Percentiles rank a stretch among this genome's conserved stretches.
Conservation (phyloP, 1,284 basidiomycete genomes). For the Nidula niveotomentosa region DNA sequence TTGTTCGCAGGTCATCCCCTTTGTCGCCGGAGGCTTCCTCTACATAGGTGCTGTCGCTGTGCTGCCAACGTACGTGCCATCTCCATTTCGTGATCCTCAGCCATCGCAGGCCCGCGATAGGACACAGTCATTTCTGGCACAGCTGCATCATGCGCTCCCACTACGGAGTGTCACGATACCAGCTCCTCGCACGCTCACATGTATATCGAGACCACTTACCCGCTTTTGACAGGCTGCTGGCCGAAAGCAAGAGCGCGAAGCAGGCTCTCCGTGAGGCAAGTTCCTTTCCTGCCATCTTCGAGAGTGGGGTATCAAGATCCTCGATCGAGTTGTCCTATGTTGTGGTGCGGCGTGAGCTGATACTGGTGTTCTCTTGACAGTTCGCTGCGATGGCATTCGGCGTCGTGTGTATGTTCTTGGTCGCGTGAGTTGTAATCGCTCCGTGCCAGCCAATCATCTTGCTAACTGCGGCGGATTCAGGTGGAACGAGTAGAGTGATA, state of each 20-base stretch:
- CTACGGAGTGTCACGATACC: too few relatives aligned
- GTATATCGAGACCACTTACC: neutral
- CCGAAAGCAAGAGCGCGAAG: constrained; percentile 81
- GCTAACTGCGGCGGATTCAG: constrained; percentile 35
- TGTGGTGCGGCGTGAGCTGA: neutral
- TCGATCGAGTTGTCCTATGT: neutral
- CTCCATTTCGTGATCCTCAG: neutral
- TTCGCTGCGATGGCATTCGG: constrained; percentile 89
- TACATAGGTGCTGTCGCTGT: constrained; percentile 92
- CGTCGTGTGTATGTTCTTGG: constrained; percentile 84
- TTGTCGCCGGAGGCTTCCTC: constrained; percentile 90
- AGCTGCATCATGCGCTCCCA: too few relatives aligned
- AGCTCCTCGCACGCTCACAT: too few relatives aligned
- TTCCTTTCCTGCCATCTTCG: neutral
- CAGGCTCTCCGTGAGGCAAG: constrained; percentile 84
- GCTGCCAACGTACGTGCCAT: constrained; percentile 72
- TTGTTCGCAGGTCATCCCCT: constrained; percentile 75
- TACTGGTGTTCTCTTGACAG: constrained; percentile 35
- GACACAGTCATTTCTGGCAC: too few relatives aligned
- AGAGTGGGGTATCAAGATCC: neutral
- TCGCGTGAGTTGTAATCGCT: constrained; percentile 65
- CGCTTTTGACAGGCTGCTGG: constrained; percentile 58
- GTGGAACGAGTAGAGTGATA: constrained; percentile 76
- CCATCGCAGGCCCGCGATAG: neutral
- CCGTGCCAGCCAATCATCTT: neutral